These are phyloP conservation scores for Alliaria petiolata DNA, from an alignment of 345 rosid species.

Conservation along the genomic window DNA sequence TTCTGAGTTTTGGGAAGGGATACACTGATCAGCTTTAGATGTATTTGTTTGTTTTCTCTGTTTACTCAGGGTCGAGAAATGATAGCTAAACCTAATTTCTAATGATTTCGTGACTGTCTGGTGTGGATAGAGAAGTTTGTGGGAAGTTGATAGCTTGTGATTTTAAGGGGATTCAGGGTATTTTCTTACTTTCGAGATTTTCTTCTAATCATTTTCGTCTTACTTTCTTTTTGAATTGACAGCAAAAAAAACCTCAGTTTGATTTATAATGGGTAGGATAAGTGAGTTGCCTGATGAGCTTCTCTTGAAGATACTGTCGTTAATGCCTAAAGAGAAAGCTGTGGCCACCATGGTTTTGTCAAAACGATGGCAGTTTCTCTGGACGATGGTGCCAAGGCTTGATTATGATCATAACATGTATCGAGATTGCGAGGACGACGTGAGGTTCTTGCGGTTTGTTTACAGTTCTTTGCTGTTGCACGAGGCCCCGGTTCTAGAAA, in stretches of 20 bases:
- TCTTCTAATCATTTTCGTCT: background rate
- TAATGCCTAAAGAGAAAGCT: background rate
- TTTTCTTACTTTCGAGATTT: background rate
- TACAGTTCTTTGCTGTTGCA: background rate
- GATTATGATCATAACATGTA: background rate
- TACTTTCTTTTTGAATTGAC: background rate
- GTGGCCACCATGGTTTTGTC: slow-evolving; percentile 6
- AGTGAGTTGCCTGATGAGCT: background rate
- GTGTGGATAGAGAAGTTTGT: background rate
- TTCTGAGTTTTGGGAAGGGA: too few species aligned
- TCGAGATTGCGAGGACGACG: background rate
- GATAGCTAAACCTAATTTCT: background rate
- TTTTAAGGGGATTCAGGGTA: background rate
- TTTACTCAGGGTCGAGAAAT: background rate
- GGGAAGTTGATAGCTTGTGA: too few species aligned
- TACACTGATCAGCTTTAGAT: too few species aligned
- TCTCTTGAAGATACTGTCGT: background rate
- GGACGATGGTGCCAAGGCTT: slow-evolving; percentile 7
- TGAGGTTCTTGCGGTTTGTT: background rate
- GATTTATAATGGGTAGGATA: background rate
- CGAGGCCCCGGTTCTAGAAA: background rate
- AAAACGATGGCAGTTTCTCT: slow-evolving; percentile 5
- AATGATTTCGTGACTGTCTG: background rate
- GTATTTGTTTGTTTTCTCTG: background rate
- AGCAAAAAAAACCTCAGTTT: too few species aligned